Evolutionary conservation across 2,329 filamentous ascomycete genomes (phyloP).

Genomic region (Stagonosporopsis chrysanthemi): DNA sequence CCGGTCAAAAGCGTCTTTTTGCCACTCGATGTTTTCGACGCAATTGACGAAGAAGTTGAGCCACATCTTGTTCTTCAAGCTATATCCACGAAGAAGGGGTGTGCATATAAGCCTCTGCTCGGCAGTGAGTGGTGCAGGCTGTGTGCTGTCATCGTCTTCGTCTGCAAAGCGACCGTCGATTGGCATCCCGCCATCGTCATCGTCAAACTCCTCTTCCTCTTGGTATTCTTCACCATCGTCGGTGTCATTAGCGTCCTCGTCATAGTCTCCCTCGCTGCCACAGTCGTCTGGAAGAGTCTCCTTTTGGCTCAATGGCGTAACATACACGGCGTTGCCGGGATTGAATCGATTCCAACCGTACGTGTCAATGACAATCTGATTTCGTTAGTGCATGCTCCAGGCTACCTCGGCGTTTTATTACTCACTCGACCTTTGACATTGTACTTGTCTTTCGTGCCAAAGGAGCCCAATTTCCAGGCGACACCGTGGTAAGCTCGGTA

Average conservation of each 20-base stretch:
- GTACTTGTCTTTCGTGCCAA: slow-evolving; percentile 41
- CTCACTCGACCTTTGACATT: slow-evolving; percentile 21
- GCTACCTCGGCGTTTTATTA: slow-evolving; percentile 40
- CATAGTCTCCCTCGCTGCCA: slow-evolving; percentile 22
- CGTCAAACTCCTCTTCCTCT: slow-evolving; percentile 13
- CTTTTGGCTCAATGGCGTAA: slow-evolving; percentile 47
- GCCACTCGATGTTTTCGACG: slow-evolving; percentile 81
- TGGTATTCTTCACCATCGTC: slow-evolving; percentile 38
- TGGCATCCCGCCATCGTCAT: slow-evolving; percentile 20
- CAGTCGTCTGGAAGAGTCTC: slow-evolving; percentile 15
- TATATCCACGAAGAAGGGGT: slow-evolving; percentile 82
- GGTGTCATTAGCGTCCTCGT: slow-evolving; percentile 28
- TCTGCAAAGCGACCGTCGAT: slow-evolving; percentile 22
- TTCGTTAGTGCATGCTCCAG: slow-evolving; percentile 34
- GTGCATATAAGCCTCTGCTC: slow-evolving; percentile 83
- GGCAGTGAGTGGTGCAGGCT: slow-evolving; percentile 68
- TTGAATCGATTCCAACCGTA: slow-evolving; percentile 62
- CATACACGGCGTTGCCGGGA: slow-evolving; percentile 51
- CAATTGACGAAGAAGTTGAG: slow-evolving; percentile 82
- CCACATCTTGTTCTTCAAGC: slow-evolving; percentile 88
- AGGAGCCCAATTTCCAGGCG: slow-evolving; percentile 36
- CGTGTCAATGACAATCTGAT: slow-evolving; percentile 59
- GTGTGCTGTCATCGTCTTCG: slow-evolving; percentile 19
- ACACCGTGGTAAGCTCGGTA: slow-evolving; percentile 80
- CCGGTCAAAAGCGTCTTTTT: slow-evolving; percentile 80